Conservation (phyloP, 2,329 filamentous ascomycete genomes). For the Fusarium kyushuense region DNA sequence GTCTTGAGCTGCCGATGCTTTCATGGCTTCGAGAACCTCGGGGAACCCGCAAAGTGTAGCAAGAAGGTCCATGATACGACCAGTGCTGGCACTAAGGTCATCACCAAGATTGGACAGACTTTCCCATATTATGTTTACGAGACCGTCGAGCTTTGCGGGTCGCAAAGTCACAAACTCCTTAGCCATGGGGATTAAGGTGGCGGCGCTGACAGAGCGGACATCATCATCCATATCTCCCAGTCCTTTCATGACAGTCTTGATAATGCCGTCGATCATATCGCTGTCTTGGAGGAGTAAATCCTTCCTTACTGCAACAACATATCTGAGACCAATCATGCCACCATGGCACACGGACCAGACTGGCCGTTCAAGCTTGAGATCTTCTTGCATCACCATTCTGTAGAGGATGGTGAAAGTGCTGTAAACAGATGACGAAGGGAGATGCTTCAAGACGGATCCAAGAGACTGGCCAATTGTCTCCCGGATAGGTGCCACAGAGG, state of each 20-base stretch:
- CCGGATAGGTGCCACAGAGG: slow-evolving; percentile 93
- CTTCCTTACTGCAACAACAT: slow-evolving; percentile 94
- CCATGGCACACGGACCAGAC: slow-evolving; percentile 97
- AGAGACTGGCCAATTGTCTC: slow-evolving; percentile 96
- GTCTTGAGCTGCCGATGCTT: slow-evolving; percentile 83
- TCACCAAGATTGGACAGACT: slow-evolving; percentile 97
- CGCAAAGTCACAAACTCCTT: slow-evolving; percentile 92
- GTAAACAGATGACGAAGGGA: slow-evolving; percentile 82
- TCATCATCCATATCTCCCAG: slow-evolving; percentile 93
- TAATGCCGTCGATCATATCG: slow-evolving; percentile 90
- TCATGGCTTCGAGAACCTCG: slow-evolving; percentile 94
- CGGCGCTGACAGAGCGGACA: slow-evolving; percentile 94
- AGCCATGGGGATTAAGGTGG: slow-evolving; percentile 96
- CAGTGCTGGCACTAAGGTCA: slow-evolving; percentile 95
- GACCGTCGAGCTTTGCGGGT: slow-evolving; percentile 78
- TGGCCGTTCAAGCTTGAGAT: slow-evolving; percentile 77
- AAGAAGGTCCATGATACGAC: slow-evolving; percentile 97
- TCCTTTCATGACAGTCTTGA: slow-evolving; percentile 94
- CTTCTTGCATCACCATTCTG: slow-evolving; percentile 90
- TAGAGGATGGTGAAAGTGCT: slow-evolving; percentile 87
- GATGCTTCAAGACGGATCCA: slow-evolving; percentile 86
- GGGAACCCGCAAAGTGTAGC: slow-evolving; percentile 96
- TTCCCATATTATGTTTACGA: slow-evolving; percentile 97
- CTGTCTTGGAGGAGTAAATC: slow-evolving; percentile 87
- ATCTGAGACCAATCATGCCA: slow-evolving; percentile 96